Conservation (phyloP, 2,329 filamentous ascomycete species). For the Thielaviopsis ethacetica region DNA sequence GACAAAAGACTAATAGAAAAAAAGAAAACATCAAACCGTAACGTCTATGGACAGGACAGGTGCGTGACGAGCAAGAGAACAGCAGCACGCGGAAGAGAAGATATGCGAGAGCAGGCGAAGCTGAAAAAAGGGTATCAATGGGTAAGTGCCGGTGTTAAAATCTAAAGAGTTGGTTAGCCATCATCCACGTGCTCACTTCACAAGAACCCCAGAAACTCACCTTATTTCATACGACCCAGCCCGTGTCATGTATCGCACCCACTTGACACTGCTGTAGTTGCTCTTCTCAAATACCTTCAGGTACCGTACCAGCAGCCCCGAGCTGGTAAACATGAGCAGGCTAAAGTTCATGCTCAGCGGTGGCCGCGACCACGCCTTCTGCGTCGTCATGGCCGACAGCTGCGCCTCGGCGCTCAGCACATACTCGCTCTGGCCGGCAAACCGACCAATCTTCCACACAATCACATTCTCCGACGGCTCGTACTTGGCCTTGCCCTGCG, state of each 20-base stretch:
- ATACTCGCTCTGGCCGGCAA: conserved; percentile 93
- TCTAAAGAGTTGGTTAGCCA: conserved; percentile 15
- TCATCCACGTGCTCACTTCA: neutral
- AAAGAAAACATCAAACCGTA: conserved; percentile 2
- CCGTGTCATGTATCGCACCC: conserved; percentile 97
- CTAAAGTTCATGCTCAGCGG: conserved; percentile 86
- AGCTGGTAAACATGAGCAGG: conserved; percentile 95
- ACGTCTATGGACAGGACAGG: conserved; percentile 1
- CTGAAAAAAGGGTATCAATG: conserved; percentile 12
- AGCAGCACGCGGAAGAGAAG: neutral
- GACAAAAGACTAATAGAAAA: neutral
- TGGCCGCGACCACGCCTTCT: conserved; percentile 90
- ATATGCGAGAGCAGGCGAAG: neutral
- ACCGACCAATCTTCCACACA: conserved; percentile 97
- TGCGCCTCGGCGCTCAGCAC: conserved; percentile 88
- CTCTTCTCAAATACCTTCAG: conserved; percentile 98
- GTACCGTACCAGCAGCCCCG: conserved; percentile 79
- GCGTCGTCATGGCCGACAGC: conserved; percentile 92
- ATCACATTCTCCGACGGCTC: conserved; percentile 97
- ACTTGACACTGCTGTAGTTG: conserved; percentile 97
- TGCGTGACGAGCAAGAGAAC: neutral
- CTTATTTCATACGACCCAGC: conserved; percentile 96
- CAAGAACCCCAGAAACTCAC: conserved; percentile 26
- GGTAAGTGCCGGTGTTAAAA: conserved; percentile 18
- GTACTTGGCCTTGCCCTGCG: conserved; percentile 94